phyloP scores from a whole-genome alignment of 768 basidiomycete genomes.

The Lentinula edodes region DNA sequence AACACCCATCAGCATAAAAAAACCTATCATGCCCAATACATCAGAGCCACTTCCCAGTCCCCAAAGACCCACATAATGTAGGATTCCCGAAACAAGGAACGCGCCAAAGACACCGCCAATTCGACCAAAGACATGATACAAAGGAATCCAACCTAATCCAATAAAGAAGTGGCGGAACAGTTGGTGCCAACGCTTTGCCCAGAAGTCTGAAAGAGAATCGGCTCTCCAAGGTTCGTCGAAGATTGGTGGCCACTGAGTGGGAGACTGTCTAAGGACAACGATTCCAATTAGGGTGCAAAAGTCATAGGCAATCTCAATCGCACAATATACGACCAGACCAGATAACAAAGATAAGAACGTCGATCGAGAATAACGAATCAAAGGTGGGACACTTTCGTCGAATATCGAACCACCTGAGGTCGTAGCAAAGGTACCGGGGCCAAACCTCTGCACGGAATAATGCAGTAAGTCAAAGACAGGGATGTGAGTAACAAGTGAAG shows the following conservation, averaged over 20 bases:
- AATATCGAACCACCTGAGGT: conserved; percentile 37
- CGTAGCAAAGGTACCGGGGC: conserved; percentile 32
- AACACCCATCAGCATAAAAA: conserved; percentile 53
- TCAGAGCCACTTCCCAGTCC: conserved; percentile 36
- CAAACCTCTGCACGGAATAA: conserved; percentile 39
- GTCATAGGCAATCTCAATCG: conserved; percentile 39
- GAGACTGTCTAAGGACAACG: conserved; percentile 40
- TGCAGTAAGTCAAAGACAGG: conserved; percentile 41
- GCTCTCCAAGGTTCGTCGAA: conserved; percentile 53
- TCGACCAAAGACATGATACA: conserved; percentile 35
- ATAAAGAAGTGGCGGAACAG: conserved; percentile 55
- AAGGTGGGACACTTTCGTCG: conserved; percentile 26
- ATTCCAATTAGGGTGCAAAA: conserved; percentile 37
- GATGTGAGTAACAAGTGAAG: conserved; percentile 27
- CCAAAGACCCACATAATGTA: conserved; percentile 56
- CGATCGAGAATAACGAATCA: conserved; percentile 37
- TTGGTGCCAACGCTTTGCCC: conserved; percentile 68
- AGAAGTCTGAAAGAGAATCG: conserved; percentile 57
- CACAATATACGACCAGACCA: conserved; percentile 38
- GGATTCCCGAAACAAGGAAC: conserved; percentile 52
- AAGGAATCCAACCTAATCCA: conserved; percentile 40
- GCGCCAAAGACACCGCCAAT: conserved; percentile 38
- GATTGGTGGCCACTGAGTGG: conserved; percentile 57
- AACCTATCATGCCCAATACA: conserved; percentile 23
- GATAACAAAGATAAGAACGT: conserved; percentile 34